A percentile compares a stretch with the other conserved stretches of the same genome.
Evolutionary conservation across 768 basidiomycete genomes (phyloP).

Genomic region (Sistotremastrum suecicum): DNA sequence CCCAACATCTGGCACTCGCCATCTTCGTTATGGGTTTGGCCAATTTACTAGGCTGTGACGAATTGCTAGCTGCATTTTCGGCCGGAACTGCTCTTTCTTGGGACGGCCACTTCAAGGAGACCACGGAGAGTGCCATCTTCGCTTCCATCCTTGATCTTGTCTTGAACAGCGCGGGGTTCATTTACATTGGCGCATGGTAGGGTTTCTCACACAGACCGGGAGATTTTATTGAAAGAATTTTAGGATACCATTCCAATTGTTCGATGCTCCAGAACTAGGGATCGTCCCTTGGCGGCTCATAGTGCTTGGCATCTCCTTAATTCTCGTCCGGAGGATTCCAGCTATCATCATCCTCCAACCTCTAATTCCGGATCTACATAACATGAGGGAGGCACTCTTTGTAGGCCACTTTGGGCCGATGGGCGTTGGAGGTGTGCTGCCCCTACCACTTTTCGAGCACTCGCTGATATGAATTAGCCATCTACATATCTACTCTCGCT

Average conservation of each 20-base stretch:
- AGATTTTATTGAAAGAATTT: too few relatives aligned
- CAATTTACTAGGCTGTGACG: constrained; percentile 71
- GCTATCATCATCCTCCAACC: constrained; percentile 60
- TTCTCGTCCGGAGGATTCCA: constrained; percentile 71
- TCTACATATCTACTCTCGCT: constrained; percentile 77
- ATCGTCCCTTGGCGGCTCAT: constrained; percentile 60
- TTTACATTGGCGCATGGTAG: constrained; percentile 80
- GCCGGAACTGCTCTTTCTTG: constrained; percentile 75
- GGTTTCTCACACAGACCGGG: too few relatives aligned
- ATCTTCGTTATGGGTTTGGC: constrained; percentile 69
- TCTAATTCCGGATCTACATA: constrained; percentile 77
- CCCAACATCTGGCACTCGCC: constrained; percentile 65
- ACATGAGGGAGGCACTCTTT: constrained; percentile 81
- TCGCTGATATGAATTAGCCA: constrained; percentile 22
- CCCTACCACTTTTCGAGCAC: too few relatives aligned
- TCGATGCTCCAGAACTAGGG: constrained; percentile 40
- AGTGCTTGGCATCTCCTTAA: constrained; percentile 49
- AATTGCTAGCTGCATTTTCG: constrained; percentile 81
- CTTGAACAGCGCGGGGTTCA: constrained; percentile 66
- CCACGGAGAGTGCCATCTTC: constrained; percentile 77
- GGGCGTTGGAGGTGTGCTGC: too few relatives aligned
- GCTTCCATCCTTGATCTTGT: constrained; percentile 85
- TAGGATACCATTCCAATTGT: constrained; percentile 41
- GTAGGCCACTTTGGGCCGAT: constrained; percentile 69
- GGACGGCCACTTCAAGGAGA: constrained; percentile 73